Evolutionary conservation across 177 flowering plant species (phyloP).

Genomic region (Telopea speciosissima): DNA sequence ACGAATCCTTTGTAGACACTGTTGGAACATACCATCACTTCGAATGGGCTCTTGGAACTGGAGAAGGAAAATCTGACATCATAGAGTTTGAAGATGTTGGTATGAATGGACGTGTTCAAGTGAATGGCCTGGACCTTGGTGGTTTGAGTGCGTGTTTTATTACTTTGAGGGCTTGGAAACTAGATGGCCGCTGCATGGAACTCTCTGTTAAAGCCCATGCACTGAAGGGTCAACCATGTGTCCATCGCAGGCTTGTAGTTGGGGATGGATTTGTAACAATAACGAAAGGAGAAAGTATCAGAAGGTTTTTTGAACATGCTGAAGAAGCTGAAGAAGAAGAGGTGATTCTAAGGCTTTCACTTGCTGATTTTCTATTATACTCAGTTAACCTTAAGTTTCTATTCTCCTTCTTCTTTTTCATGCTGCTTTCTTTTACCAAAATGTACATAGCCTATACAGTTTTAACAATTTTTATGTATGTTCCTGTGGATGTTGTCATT

Average conservation of each 20-base stretch:
- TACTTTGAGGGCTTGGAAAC: slow-evolving; percentile 63
- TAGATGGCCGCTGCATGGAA: slow-evolving; percentile 65
- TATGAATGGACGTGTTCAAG: slow-evolving; percentile 64
- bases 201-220: slow-evolving; percentile 77
- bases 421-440: neutral
- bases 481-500: neutral
- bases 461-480: neutral
- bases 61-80: slow-evolving; percentile 91
- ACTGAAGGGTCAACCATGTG: slow-evolving; percentile 64
- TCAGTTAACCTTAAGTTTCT: neutral
- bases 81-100: slow-evolving; percentile 93
- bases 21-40: slow-evolving; percentile 80
- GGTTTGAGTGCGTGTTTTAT: slow-evolving; percentile 64
- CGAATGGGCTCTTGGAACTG: slow-evolving; percentile 97
- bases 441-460: neutral
- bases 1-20: slow-evolving; percentile 66
- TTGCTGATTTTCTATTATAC: neutral
- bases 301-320: slow-evolving; percentile 77
- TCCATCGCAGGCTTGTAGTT: slow-evolving; percentile 79
- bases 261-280: slow-evolving; percentile 82
- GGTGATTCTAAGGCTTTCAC: slow-evolving; percentile 24
- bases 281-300: slow-evolving; percentile 60
- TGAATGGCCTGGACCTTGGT: slow-evolving; percentile 72
- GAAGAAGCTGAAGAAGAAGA: slow-evolving; percentile 97
- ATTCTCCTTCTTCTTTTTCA: no score